Percentiles rank a stretch among this genome's conserved stretches.
Conservation (phyloP, 129 eudicot species). For the Sambucus nigra region DNA sequence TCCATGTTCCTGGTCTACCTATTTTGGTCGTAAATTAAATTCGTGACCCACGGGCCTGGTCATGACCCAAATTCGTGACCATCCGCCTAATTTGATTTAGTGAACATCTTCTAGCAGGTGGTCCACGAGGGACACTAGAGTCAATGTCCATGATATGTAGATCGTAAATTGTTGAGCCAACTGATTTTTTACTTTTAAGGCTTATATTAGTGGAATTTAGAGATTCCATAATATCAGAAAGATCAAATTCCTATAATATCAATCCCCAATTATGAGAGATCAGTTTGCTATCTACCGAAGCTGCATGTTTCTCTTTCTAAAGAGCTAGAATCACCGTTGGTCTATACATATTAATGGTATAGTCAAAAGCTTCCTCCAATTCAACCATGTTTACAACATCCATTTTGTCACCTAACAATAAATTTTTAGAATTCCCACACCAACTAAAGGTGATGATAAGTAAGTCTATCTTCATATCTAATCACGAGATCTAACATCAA, state of each 20-base stretch:
- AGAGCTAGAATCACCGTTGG: conserved; percentile 71
- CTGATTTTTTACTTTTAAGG: conserved; percentile 39
- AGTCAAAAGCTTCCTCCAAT: conserved; percentile 66
- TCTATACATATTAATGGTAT: conserved; percentile 62
- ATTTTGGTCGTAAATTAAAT: too few relatives aligned
- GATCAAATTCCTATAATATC: conserved; percentile 47
- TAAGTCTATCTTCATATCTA: conserved; percentile 94
- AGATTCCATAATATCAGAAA: conserved; percentile 51
- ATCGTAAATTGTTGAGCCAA: conserved; percentile 38
- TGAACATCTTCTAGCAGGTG: conserved; percentile 89
- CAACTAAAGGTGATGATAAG: conserved; percentile 82
- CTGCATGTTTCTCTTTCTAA: conserved; percentile 76
- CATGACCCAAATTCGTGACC: too few relatives aligned
- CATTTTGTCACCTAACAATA: conserved; percentile 68
- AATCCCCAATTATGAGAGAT: conserved; percentile 40
- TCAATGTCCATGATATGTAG: conserved; percentile 75
- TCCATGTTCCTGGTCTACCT: too few relatives aligned
- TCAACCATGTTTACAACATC: conserved; percentile 46
- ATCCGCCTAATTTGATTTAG: too few relatives aligned
- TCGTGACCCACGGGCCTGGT: too few relatives aligned
- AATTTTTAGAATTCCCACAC: conserved; percentile 92
- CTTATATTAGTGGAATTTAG: conserved; percentile 39
- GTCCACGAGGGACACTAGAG: conserved; percentile 95
- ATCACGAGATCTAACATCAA: conserved; percentile 90
- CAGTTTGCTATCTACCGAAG: conserved; percentile 69